Evolutionary conservation across 1,284 basidiomycete species (phyloP).

Genomic region (Puccinia polysora): DNA sequence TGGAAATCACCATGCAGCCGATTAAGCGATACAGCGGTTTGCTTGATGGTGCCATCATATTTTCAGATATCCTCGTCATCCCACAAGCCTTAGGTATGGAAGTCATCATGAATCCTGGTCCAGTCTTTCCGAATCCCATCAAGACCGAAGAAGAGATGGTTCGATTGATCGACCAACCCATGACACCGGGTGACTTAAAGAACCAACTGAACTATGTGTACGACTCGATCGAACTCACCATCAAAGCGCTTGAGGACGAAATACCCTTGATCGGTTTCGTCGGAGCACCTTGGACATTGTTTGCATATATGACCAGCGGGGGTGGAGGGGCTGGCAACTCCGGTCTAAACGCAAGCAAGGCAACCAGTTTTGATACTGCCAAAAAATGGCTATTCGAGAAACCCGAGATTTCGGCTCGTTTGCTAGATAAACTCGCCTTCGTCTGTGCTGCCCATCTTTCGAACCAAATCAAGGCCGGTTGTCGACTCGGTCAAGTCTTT

Average conservation of each 20-base stretch:
- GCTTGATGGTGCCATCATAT: slow-evolving; percentile 90
- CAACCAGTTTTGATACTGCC: slow-evolving; percentile 63
- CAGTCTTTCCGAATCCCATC: slow-evolving; percentile 77
- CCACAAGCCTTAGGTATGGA: slow-evolving; percentile 93
- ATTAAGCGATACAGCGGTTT: slow-evolving; percentile 76
- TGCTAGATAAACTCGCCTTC: slow-evolving; percentile 72
- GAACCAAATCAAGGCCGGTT: slow-evolving; percentile 80
- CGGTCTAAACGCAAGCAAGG: slow-evolving; percentile 24
- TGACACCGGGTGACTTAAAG: slow-evolving; percentile 61
- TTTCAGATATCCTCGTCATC: slow-evolving; percentile 87
- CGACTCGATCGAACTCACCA: slow-evolving; percentile 76
- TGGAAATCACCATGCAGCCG: slow-evolving; percentile 82
- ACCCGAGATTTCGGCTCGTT: slow-evolving; percentile 70
- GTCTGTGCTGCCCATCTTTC: slow-evolving; percentile 81
- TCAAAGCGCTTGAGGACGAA: slow-evolving; percentile 70
- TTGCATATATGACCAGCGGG: slow-evolving; percentile 94
- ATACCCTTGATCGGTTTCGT: slow-evolving; percentile 93
- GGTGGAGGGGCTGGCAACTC: slow-evolving; percentile 62
- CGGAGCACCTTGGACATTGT: slow-evolving; percentile 92
- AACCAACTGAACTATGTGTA: slow-evolving; percentile 84
- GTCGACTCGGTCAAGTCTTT: slow-evolving; percentile 84
- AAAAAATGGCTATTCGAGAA: slow-evolving; percentile 89
- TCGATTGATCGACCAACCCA: slow-evolving; percentile 53
- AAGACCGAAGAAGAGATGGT: slow-evolving; percentile 68
- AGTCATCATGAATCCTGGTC: slow-evolving; percentile 83